Conservation (phyloP, 306 rosid species). For the Hippophae tibetana region DNA sequence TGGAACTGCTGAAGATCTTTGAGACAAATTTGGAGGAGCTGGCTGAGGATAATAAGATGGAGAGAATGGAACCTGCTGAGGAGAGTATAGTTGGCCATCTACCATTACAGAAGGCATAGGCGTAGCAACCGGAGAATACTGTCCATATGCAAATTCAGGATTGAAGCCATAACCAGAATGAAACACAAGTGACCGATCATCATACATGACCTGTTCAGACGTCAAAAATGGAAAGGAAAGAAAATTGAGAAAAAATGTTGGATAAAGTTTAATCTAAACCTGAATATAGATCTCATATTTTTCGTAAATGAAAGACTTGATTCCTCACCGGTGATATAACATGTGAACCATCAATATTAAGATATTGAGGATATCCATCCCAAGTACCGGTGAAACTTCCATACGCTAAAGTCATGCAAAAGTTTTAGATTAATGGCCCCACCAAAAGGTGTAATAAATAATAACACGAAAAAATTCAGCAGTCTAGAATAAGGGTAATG, state of each 20-base stretch:
- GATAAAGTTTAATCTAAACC: too few relatives aligned
- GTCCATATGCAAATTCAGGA: conserved; percentile 45
- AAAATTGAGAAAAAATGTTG: background rate
- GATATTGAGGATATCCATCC: conserved; percentile 44
- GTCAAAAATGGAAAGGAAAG: background rate
- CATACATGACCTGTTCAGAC: conserved; percentile 34
- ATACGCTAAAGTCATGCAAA: conserved; percentile 23
- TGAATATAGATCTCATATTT: conserved; percentile 4
- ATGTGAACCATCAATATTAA: conserved; percentile 40
- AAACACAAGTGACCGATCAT: conserved; percentile 35
- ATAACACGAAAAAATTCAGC: background rate
- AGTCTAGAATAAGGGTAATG: too few relatives aligned
- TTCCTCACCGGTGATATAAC: conserved; percentile 41
- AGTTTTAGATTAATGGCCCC: background rate
- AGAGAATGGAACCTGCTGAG: conserved; percentile 48
- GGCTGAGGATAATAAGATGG: conserved; percentile 44
- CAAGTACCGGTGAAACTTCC: conserved; percentile 37
- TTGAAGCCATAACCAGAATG: conserved; percentile 50
- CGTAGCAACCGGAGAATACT: conserved; percentile 48
- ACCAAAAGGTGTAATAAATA: background rate
- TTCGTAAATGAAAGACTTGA: background rate
- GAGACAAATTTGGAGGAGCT: conserved; percentile 39
- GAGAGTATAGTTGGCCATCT: conserved; percentile 48
- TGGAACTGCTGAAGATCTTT: conserved; percentile 34
- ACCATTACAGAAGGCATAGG: conserved; percentile 40